Conservation (phyloP, 179 eudicot genomes). For the Vitellaria paradoxa region DNA sequence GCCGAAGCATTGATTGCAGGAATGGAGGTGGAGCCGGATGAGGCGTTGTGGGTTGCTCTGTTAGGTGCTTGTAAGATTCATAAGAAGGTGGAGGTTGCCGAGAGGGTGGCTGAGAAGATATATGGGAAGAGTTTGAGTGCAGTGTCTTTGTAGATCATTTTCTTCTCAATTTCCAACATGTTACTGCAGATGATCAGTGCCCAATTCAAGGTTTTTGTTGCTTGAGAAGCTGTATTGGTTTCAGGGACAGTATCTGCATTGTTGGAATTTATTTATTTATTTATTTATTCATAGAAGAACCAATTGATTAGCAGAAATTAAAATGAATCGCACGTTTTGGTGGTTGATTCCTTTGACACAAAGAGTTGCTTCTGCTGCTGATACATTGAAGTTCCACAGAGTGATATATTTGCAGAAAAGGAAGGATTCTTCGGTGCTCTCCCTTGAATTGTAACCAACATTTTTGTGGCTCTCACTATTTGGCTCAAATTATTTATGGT, state of each 20-base stretch:
- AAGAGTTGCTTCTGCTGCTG: too few relatives aligned
- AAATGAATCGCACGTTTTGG: neutral
- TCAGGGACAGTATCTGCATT: neutral
- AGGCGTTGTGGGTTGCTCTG: conserved; percentile 47
- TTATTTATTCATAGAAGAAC: neutral
- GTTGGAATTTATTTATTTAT: neutral
- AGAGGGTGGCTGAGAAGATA: conserved; percentile 33
- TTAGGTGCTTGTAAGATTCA: conserved; percentile 41
- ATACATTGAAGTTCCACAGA: too few relatives aligned
- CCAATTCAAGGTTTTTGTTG: neutral
- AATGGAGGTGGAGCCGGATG: conserved; percentile 54
- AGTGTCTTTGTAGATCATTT: neutral
- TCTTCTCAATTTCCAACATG: neutral
- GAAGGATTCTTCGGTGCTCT: too few relatives aligned
- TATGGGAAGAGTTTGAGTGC: conserved; percentile 11
- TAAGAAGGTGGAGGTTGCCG: conserved; percentile 28
- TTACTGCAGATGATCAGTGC: neutral
- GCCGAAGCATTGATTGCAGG: conserved; percentile 39
- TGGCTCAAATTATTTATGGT: too few relatives aligned
- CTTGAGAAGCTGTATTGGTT: neutral
- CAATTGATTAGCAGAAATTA: neutral
- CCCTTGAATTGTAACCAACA: too few relatives aligned
- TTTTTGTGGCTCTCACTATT: too few relatives aligned
- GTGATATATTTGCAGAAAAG: too few relatives aligned
- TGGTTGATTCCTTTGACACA: too few relatives aligned